Base-by-base conservation (phyloP, 495 filamentous ascomycete species). In the Neurospora tetraspora region DNA sequence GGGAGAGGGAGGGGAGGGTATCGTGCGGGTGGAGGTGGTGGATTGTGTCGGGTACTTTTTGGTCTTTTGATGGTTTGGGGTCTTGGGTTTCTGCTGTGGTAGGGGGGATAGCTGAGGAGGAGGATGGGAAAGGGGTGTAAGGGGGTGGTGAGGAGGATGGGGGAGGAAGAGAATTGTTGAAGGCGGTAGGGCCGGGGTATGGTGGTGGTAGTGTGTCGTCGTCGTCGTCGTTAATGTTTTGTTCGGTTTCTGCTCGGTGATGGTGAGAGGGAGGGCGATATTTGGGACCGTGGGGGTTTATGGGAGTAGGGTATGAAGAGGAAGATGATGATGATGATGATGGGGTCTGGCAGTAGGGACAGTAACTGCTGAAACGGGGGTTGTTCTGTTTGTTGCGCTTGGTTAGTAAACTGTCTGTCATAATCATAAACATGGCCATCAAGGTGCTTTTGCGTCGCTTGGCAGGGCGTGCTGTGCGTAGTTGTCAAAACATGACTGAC, bases 11-110 rank as follows among this genome's bases (percentile, higher is more conserved):
- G 43, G 83, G 34, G 34, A 93, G 79, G 18, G 85, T 90, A 74
- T 94, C 92, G 45, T 85, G 78, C 2, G 80, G 79, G 70, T 89
- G 88, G 16, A 94, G 78, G 78, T 92, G 91, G 79, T 94, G 92
- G 16, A 91, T 81, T 3, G 87, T 88, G 78, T 91, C 89, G 72
- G 14, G 39, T 20, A 61, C 16, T 71, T 74, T 38, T 73, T 73
- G 11, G 39, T 40, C 0, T 47, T 2, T 20, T 42, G n/a, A n/a
- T n/a, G 12, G 9, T 23, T 47, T 47, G 45, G 45, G 45, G 9
- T 47, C n/a, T 23, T 53, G 45, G 45, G 20, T 71, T 39, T 69
- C 69, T 18, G 40, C 34, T 65, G n/a, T 69, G 34, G 31, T 45
- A 68, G 16, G 38, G 16, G 70, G 31, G 69, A 43, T 43, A 42